These are phyloP conservation scores for Candida saitoana DNA, from an alignment of 805 yeast genomes.

Conservation along the genomic window DNA sequence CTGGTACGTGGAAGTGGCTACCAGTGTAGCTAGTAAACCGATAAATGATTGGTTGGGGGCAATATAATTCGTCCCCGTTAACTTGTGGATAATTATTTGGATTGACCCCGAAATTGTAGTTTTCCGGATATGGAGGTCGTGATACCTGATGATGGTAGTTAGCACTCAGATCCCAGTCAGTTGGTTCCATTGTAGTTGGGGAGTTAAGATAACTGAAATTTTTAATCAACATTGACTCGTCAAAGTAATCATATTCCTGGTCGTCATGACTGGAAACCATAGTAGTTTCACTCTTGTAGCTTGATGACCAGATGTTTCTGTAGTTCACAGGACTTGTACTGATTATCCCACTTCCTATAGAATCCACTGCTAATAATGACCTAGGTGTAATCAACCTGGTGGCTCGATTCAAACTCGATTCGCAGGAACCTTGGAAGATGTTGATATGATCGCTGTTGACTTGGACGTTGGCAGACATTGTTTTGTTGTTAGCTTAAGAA, in stretches of 20 bases:
- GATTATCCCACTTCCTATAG: slow-evolving; percentile 4
- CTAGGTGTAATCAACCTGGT: slow-evolving; percentile 16
- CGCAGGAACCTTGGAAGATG: neutral
- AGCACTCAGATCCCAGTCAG: neutral
- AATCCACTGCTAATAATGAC: slow-evolving; percentile 15
- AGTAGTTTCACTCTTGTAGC: slow-evolving; percentile 6
- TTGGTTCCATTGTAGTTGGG: neutral
- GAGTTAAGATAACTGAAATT: neutral
- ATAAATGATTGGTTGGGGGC: neutral
- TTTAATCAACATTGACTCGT: neutral
- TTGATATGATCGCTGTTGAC: neutral
- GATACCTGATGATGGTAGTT: neutral
- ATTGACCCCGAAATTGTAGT: neutral
- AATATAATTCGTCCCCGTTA: neutral
- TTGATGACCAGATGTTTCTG: slow-evolving; percentile 19
- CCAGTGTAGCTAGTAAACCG: slow-evolving; percentile 13
- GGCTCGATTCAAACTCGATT: neutral
- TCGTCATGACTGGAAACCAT: neutral
- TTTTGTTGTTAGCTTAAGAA: neutral
- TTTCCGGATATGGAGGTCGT: neutral
- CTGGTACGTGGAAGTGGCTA: slow-evolving; percentile 15
- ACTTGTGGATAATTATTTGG: neutral
- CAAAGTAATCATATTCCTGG: neutral
- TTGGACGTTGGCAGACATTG: slow-evolving; percentile 1
- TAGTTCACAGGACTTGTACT: slow-evolving; percentile 7